Base-by-base conservation (phyloP, 2,329 filamentous ascomycete species). In the Pseudogymnoascus sp. region DNA sequence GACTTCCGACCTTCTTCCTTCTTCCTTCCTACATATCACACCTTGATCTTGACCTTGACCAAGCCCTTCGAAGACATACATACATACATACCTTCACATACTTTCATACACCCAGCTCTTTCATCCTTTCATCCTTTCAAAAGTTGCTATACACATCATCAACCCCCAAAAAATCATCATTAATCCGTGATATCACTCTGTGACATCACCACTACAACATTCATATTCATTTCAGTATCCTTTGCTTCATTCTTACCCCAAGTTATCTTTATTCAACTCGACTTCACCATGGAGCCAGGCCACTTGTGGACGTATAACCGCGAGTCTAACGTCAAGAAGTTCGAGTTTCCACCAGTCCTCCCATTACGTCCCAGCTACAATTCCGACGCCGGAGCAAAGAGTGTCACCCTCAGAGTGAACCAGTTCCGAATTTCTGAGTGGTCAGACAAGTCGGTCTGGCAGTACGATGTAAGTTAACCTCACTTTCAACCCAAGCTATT, bases 381-480 rank as follows among this genome's bases (percentile, higher is more conserved):
- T 72, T 89, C 86, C 65, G 81, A 75, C 0, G 77, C 78, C 71
- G 77, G 0, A 79, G 86, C 18, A 70, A 75, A 0, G 69, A 91
- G 1, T 74, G 70, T 71, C 37, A 69, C 82, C 18, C 74, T 42
- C 35, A 40, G 72, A 0, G 76, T 96, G 38, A 97, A 97, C 72
- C 86, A 91, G 10, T 96, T 87, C 75, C 81, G 85, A 0, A 86
- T 97, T 62, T 75, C 73, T 0, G 75, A 78, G 8, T 84, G 86
- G 63, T 85, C 85, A 0, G 79, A 74, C 1, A 81, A 79, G 11
- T 82, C 84, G 0, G 83, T 97, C 21, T 86, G 86, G 66, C 92
- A 97, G 72, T 97, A 93, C 69, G 91, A 96, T 77, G 90, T 92
- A 77, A 81, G 88, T 82, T 60, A 40, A 61, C 33, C 50, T 16